Percentiles rank a stretch among this genome's conserved stretches.
phyloP scores from a whole-genome alignment of 208 protist species.

The Leishmania tropica region DNA sequence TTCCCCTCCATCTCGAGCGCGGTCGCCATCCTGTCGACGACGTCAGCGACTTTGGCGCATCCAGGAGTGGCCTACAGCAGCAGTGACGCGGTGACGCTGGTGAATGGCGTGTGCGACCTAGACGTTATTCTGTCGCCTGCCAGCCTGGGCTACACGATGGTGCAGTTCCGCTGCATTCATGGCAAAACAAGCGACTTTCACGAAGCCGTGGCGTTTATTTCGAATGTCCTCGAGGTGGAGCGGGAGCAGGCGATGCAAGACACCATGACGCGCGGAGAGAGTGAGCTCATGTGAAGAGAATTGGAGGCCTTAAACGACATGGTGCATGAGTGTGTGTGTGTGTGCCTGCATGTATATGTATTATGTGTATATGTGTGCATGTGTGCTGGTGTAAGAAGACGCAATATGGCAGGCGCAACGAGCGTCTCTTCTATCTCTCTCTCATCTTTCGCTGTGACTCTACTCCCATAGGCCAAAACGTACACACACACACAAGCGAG shows the following conservation, averaged over 20 bases:
- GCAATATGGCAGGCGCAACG: not conserved
- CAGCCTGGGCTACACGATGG: conserved; percentile 75
- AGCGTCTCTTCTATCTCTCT: not conserved
- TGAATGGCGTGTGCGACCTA: conserved; percentile 74
- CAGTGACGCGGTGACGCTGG: conserved; percentile 39
- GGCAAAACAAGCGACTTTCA: conserved; percentile 87
- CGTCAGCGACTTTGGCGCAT: conserved; percentile 37
- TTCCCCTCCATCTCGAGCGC: not conserved
- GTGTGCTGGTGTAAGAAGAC: not conserved
- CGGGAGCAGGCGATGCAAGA: conserved; percentile 85
- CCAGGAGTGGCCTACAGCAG: conserved; percentile 58
- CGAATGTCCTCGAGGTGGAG: conserved; percentile 71
- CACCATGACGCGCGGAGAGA: conserved; percentile 82
- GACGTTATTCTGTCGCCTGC: conserved; percentile 82
- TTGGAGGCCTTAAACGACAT: not conserved
- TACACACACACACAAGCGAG: not conserved
- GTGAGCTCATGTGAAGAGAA: conserved; percentile 72
- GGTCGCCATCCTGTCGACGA: not conserved
- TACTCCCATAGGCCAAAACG: not conserved
- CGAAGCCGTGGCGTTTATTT: conserved; percentile 83
- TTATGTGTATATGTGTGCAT: not conserved
- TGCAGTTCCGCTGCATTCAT: conserved; percentile 81
- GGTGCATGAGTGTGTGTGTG: not conserved
- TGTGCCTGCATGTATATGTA: not conserved
- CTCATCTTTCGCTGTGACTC: not conserved